Base-by-base conservation (phyloP, 2,329 filamentous ascomycete genomes). In the Dichotomopilus funicola region DNA sequence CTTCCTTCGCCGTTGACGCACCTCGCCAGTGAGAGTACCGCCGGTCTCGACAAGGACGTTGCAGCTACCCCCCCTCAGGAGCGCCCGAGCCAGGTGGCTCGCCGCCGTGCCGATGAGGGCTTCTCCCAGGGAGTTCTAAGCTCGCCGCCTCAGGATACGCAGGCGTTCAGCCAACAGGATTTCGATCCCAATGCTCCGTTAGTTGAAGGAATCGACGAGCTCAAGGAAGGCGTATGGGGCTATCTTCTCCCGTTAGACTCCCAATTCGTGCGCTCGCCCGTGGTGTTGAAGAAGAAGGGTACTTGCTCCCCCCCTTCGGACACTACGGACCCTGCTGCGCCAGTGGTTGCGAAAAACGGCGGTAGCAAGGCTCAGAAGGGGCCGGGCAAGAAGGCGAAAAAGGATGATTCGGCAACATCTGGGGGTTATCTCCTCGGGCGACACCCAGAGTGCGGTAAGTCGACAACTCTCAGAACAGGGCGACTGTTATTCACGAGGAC, bases 381-480 rank as follows among this genome's bases (percentile, higher is more conserved):
- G 43, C 72, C 74, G 34, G 64, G 77, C 13, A 73, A 79, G 53
- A 83, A 83, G 58, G 75, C 86, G 68, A 74, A 81, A 38, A 81
- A 80, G 54, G 85, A 88, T 69, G 70, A 73, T 60, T 82, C 79
- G 6, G 74, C 83, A 19, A 78, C 87, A 11, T 85, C 90, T 0
- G 86, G 88, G 42, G 94, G 94, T 35, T 99, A 95, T 68, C 74
- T 99, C 53, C 87, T 99, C 60, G 94, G 94, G 40, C 82, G 94
- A 61, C 94, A 99, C 73, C 86, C 88, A 2, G 94, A 99, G 72
- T 97, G 94, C 71, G 90, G 88, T 92, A 79, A 68, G 88, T 78
- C 52, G 11, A 49, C 46, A 6, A 40, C 36, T 2, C 6, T 19
- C 4, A 34, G 19, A 12, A 49, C 38, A 19, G n/a, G 4, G 5